Conservation (phyloP, 768 basidiomycete species). For the Leccinum aurantiacum region DNA sequence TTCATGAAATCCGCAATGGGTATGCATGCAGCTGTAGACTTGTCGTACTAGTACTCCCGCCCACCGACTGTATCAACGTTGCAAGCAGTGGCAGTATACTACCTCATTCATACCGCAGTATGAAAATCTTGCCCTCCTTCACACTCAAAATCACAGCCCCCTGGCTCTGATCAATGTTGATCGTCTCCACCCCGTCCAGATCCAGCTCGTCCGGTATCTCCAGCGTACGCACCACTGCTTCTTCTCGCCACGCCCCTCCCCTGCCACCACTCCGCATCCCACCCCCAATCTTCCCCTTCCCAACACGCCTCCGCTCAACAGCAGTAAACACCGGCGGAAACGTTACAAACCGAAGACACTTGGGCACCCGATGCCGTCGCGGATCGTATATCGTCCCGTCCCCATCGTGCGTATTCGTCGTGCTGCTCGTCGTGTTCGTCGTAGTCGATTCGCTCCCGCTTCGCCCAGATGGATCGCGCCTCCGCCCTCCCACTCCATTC, state of each 20-base stretch:
- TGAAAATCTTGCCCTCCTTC: constrained; percentile 68
- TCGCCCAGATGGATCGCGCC: not conserved
- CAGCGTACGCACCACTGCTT: constrained; percentile 56
- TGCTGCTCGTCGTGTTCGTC: not conserved
- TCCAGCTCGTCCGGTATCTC: constrained; percentile 65
- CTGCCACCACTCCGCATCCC: not conserved
- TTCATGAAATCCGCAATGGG: too few relatives aligned
- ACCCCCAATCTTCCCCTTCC: not conserved
- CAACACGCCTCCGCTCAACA: constrained; percentile 15
- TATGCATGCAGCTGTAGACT: too few relatives aligned
- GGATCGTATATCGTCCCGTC: constrained; percentile 25
- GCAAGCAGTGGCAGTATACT: not conserved
- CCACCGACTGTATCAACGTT: too few relatives aligned
- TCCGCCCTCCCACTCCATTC: constrained; percentile 3
- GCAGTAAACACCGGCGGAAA: constrained; percentile 52
- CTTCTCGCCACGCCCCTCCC: constrained; percentile 29
- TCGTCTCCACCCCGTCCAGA: constrained; percentile 65
- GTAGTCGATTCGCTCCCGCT: constrained; percentile 3
- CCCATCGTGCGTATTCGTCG: constrained; percentile 16
- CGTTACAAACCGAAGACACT: constrained; percentile 66
- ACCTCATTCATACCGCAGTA: constrained; percentile 60
- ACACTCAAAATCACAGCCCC: constrained; percentile 71
- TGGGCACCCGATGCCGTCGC: constrained; percentile 36
- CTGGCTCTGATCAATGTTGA: constrained; percentile 77
- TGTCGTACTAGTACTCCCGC: too few relatives aligned